Percentiles rank a stretch among this genome's conserved stretches.
phyloP scores from a whole-genome alignment of 768 basidiomycete genomes.

The Porpolomopsis calyptriformis region DNA sequence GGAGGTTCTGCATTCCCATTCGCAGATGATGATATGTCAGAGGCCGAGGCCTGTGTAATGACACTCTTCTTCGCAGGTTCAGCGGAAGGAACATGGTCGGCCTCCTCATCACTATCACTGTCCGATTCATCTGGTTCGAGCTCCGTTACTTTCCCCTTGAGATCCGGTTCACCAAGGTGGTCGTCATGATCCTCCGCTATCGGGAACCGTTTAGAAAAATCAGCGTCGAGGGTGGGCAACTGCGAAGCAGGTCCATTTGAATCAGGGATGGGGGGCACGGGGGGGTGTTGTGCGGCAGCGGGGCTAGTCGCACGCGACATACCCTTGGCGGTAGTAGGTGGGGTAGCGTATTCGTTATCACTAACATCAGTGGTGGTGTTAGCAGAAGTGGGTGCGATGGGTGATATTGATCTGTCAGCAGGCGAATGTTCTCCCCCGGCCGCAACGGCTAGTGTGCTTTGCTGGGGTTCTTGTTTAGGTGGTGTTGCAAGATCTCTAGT shows the following conservation, averaged over 20 bases:
- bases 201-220: slow-evolving; percentile 11
- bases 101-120: slow-evolving; percentile 38
- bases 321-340: slow-evolving; percentile 34
- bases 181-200: slow-evolving; percentile 11
- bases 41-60: slow-evolving; percentile 10
- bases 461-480: slow-evolving; percentile 14
- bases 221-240: slow-evolving; percentile 8
- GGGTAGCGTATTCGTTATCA: slow-evolving; percentile 46
- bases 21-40: slow-evolving; percentile 8
- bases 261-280: not conserved
- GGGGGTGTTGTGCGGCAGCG: slow-evolving; percentile 4
- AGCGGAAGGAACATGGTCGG: slow-evolving; percentile 33
- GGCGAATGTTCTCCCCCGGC: slow-evolving; percentile 10
- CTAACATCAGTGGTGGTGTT: slow-evolving; percentile 20
- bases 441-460: not conserved
- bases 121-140: slow-evolving; percentile 44
- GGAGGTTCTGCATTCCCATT: slow-evolving; percentile 17
- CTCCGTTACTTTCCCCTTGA: slow-evolving; percentile 44
- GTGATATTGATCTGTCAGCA: slow-evolving; percentile 13
- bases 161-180: slow-evolving; percentile 35
- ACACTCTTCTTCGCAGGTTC: slow-evolving; percentile 20
- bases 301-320: slow-evolving; percentile 3
- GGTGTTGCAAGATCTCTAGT: slow-evolving; percentile 5
- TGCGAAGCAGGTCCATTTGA: slow-evolving; percentile 1
- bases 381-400: slow-evolving; percentile 12